A percentile compares a stretch with the other conserved stretches of the same genome.
Evolutionary conservation across 202 grass and related monocot genomes (phyloP).

Genomic region (Panicum hallii): DNA sequence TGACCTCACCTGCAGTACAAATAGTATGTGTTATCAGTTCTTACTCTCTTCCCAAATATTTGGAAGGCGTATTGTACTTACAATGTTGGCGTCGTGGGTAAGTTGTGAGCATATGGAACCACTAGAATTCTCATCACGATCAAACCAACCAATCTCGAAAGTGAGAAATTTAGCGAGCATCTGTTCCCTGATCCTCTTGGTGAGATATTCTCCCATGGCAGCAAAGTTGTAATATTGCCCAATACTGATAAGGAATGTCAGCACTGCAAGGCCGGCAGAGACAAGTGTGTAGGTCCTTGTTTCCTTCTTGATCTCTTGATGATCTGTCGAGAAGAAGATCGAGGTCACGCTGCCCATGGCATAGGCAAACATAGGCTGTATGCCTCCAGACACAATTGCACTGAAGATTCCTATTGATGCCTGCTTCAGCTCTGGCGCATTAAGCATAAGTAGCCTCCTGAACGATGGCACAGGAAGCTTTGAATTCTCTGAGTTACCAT

Average conservation of each 20-base stretch:
- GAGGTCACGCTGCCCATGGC: constrained; percentile 82
- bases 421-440: constrained; percentile 76
- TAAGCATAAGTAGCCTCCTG: constrained; percentile 75
- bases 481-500: constrained; percentile 12
- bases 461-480: constrained; percentile 64
- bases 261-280: constrained; percentile 59
- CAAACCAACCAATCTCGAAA: constrained; percentile 90
- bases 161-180: constrained; percentile 87
- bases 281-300: constrained; percentile 65
- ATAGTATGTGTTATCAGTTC: constrained; percentile 13
- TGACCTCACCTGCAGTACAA: constrained; percentile 67
- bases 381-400: constrained; percentile 69
- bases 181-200: constrained; percentile 79
- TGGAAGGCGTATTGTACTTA: constrained; percentile 40
- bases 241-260: constrained; percentile 74
- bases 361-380: constrained; percentile 73
- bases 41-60: background rate
- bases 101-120: constrained; percentile 80
- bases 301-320: constrained; percentile 64
- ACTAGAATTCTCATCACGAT: constrained; percentile 75
- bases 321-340: constrained; percentile 71
- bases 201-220: constrained; percentile 86
- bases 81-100: constrained; percentile 78
- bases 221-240: constrained; percentile 90
- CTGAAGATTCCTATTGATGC: constrained; percentile 63